Conservation (phyloP, 805 yeast species). For the Yamadazyma phyllophila region DNA sequence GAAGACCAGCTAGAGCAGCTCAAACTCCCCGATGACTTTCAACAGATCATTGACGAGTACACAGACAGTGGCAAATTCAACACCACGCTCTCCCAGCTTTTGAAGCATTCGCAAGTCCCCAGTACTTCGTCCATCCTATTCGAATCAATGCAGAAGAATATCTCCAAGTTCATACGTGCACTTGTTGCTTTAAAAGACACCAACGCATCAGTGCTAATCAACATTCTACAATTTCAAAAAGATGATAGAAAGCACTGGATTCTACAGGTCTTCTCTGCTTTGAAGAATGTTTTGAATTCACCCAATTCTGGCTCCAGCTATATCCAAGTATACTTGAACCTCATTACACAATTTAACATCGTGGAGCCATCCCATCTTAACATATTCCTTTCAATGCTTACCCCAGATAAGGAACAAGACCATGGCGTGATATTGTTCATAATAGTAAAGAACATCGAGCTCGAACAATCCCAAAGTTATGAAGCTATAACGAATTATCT, state of each 20-base stretch:
- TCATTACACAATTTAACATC: slow-evolving; percentile 20
- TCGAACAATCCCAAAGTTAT: slow-evolving; percentile 13
- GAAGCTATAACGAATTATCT: slow-evolving; percentile 22
- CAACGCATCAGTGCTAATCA: slow-evolving; percentile 16
- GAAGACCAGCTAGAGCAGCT: neutral
- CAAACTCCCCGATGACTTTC: neutral
- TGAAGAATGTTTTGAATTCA: slow-evolving; percentile 10
- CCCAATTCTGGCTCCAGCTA: slow-evolving; percentile 10
- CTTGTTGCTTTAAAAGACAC: slow-evolving; percentile 16
- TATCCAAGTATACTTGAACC: slow-evolving; percentile 18
- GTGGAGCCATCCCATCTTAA: slow-evolving; percentile 20
- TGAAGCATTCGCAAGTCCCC: slow-evolving; percentile 13
- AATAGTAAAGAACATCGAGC: slow-evolving; percentile 20
- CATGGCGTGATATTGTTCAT: slow-evolving; percentile 21
- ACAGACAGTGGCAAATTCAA: neutral
- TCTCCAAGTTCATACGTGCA: slow-evolving; percentile 16
- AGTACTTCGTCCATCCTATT: slow-evolving; percentile 12
- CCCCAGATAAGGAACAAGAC: slow-evolving; percentile 13
- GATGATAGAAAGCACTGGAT: slow-evolving; percentile 3
- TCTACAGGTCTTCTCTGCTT: slow-evolving; percentile 4
- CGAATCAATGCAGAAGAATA: slow-evolving; percentile 18
- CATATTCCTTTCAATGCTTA: slow-evolving; percentile 18
- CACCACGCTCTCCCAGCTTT: slow-evolving; percentile 1
- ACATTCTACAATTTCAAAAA: slow-evolving; percentile 7
- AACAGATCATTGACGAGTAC: no score